phyloP scores from a whole-genome alignment of 352 stramenopile genomes.

The Pythium biforme region DNA sequence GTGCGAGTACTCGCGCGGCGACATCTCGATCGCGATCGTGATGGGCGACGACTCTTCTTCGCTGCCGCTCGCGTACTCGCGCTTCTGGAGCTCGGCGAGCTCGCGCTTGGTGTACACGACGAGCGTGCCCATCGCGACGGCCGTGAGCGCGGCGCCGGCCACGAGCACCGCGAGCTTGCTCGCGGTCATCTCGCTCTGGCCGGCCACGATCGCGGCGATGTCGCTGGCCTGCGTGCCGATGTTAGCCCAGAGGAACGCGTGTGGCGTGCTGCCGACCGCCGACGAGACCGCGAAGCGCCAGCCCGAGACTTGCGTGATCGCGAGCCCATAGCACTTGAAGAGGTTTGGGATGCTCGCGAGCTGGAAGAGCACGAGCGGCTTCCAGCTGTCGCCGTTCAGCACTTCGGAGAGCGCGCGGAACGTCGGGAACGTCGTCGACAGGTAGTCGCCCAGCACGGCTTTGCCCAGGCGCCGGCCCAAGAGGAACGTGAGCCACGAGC shows the following conservation, averaged over 20 bases:
- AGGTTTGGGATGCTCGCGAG: constrained; percentile 77
- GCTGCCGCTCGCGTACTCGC: constrained; percentile 49
- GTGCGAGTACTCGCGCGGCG: constrained; percentile 19
- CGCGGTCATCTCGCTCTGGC: constrained; percentile 45
- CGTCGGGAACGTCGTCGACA: constrained; percentile 55
- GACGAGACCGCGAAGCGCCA: constrained; percentile 58
- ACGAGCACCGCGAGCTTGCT: constrained; percentile 46
- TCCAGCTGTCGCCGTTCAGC: constrained; percentile 66
- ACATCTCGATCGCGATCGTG: constrained; percentile 21
- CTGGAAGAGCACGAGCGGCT: constrained; percentile 75
- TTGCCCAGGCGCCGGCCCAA: constrained; percentile 56
- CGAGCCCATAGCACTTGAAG: constrained; percentile 78
- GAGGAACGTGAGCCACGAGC: constrained; percentile 67
- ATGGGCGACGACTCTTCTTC: constrained; percentile 36
- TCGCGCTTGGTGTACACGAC: constrained; percentile 69
- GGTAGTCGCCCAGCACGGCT: constrained; percentile 56
- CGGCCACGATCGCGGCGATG: constrained; percentile 54
- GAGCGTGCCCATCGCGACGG: constrained; percentile 51
- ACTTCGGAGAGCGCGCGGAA: constrained; percentile 70
- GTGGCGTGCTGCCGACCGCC: constrained; percentile 48
- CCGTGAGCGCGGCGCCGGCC: constrained; percentile 42
- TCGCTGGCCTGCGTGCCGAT: constrained; percentile 69
- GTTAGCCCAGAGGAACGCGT: constrained; percentile 71
- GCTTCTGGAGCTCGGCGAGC: constrained; percentile 57
- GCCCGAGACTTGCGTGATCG: constrained; percentile 64